Conservation (phyloP, 768 basidiomycete species). For the Lentinus tigrinus region DNA sequence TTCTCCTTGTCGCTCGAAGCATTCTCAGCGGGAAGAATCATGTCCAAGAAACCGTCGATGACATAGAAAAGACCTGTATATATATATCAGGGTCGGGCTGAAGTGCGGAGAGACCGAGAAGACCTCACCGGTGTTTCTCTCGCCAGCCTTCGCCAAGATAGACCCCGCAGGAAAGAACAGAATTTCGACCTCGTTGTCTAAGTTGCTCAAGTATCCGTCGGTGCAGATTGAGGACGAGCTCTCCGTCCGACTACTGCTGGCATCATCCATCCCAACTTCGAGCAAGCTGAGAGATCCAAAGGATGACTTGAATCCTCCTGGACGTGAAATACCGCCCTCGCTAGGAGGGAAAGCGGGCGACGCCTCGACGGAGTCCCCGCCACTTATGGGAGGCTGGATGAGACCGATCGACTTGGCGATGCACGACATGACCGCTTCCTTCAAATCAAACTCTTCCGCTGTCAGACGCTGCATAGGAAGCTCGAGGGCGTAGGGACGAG, state of each 20-base stretch:
- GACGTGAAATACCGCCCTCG: slow-evolving; percentile 35
- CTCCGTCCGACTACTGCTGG: slow-evolving; percentile 61
- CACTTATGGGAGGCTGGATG: slow-evolving; percentile 79
- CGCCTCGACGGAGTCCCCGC: slow-evolving; percentile 60
- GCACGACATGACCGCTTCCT: slow-evolving; percentile 95
- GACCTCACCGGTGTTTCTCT: slow-evolving; percentile 73
- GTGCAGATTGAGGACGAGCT: slow-evolving; percentile 50
- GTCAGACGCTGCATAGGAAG: slow-evolving; percentile 29
- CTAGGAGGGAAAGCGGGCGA: slow-evolving; percentile 61
- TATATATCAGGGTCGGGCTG: background rate
- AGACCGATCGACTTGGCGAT: slow-evolving; percentile 97
- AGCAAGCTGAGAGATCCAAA: slow-evolving; percentile 74
- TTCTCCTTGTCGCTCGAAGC: background rate
- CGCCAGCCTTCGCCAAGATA: slow-evolving; percentile 84
- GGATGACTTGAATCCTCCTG: slow-evolving; percentile 51
- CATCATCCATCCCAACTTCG: slow-evolving; percentile 63
- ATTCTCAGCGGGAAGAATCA: slow-evolving; percentile 62
- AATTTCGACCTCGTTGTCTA: slow-evolving; percentile 97
- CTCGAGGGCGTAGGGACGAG: slow-evolving; percentile 18
- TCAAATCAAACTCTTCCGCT: slow-evolving; percentile 85
- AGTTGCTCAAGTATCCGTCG: slow-evolving; percentile 67
- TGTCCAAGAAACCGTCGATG: slow-evolving; percentile 94
- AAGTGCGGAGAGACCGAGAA: background rate
- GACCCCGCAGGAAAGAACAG: slow-evolving; percentile 88
- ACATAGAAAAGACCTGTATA: slow-evolving; percentile 81